A percentile compares a stretch with the other conserved stretches of the same genome.
These are phyloP conservation scores for Dictyostelium firmibasis DNA, from an alignment of 78 protist species.

Conservation along the genomic window DNA sequence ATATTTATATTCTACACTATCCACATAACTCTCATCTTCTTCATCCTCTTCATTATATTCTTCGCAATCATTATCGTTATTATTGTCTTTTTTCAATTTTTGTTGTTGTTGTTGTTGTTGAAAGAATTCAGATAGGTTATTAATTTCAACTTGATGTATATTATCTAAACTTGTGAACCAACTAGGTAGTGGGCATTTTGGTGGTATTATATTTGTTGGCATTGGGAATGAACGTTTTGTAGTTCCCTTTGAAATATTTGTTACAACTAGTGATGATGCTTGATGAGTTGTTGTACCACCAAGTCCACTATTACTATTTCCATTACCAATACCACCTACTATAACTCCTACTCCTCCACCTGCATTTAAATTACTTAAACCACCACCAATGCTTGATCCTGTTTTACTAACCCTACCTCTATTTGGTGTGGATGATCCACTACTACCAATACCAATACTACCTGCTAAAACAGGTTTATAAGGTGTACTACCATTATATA, in stretches of 20 bases:
- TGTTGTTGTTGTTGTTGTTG: not conserved
- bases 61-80: not conserved
- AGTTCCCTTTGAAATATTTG: not conserved
- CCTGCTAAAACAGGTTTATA: not conserved
- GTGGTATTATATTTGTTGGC: not conserved
- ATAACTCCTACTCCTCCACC: not conserved
- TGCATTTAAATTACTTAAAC: not conserved
- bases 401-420: not conserved
- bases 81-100: not conserved
- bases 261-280: not conserved
- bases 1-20: not conserved
- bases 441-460: not conserved
- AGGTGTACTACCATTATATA: not conserved
- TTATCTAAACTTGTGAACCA: not conserved
- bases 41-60: not conserved
- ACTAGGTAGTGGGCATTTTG: not conserved
- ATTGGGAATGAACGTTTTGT: not conserved
- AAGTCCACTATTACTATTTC: not conserved
- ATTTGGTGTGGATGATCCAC: not conserved
- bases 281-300: not conserved
- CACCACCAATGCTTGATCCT: not conserved
- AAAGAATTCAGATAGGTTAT: not conserved
- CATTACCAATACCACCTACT: not conserved
- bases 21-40: not conserved
- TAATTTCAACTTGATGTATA: not conserved